Conservation (phyloP, 2,329 filamentous ascomycete species). For the Ophiobolus disseminans region DNA sequence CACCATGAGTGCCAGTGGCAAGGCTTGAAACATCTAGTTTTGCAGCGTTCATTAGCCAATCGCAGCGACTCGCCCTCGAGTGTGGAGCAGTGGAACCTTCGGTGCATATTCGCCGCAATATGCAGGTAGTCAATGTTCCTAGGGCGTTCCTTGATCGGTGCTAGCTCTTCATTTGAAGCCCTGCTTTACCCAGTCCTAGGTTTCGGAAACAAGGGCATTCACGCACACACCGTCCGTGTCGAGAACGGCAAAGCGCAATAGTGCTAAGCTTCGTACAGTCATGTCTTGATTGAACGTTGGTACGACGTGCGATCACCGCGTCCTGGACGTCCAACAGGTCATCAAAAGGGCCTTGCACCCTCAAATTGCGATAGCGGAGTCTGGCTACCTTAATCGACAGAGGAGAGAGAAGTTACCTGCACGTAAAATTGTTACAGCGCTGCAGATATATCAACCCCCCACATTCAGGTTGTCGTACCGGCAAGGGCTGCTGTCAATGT, state of each 20-base stretch:
- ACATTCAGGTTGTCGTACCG: too few species aligned
- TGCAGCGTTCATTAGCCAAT: conserved; percentile 4
- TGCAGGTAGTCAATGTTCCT: conserved; percentile 13
- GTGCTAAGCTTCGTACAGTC: conserved; percentile 8
- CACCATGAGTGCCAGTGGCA: neutral
- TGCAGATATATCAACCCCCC: too few species aligned
- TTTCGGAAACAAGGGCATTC: neutral
- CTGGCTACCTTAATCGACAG: too few species aligned
- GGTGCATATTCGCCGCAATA: conserved; percentile 17
- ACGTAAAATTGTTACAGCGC: too few species aligned
- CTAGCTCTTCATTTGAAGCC: conserved; percentile 16
- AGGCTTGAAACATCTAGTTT: conserved; percentile 1
- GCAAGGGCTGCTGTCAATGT: too few species aligned
- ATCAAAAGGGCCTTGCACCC: too few species aligned
- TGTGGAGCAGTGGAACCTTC: neutral
- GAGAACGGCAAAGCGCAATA: neutral
- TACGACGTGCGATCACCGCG: neutral
- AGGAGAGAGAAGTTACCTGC: too few species aligned
- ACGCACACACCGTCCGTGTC: neutral
- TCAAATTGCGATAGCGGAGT: too few species aligned
- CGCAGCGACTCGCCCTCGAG: neutral
- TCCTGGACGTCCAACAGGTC: neutral
- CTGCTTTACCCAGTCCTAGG: conserved; percentile 9
- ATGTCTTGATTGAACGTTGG: conserved; percentile 9
- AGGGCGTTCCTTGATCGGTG: conserved; percentile 7